Evolutionary conservation across 805 yeast species (phyloP), one percentile per base, ranked within the genome.

Genomic region (Wickerhamomyces mucosus): DNA sequence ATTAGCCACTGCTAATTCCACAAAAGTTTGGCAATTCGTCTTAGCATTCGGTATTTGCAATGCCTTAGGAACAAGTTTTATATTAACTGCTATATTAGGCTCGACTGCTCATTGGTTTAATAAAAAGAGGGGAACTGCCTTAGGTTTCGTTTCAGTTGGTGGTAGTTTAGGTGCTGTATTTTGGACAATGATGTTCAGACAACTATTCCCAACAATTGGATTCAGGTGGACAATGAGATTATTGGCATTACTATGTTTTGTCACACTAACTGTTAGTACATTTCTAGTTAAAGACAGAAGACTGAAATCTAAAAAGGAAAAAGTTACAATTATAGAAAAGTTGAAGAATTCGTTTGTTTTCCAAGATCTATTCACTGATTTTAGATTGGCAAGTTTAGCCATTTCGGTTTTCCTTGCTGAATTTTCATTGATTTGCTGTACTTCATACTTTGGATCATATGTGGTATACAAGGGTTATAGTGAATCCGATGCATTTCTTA

Each of bases 121-220:
- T 35, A 56, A 53, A 16, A 68, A 64, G 35, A 60, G 83, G 37
- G 84, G 78, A 0, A 47, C 63, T 33, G 81, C 78, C 6, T 58
- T 74, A 21, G 82, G 84, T 0, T 40, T 75, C 4, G 77, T 78
- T 4, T 71, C 78, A 34, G 54, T 73, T 8, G 85, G 84, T 3
- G 82, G 82, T 1, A 71, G 80, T 4, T 51, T 74, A 6, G 85
- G 84, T 2, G 86, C 85, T 4, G 60, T 75, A 9, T 45, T 75
- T 5, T 69, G 72, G 46, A 82, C 85, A 1, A 51, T 76, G 23
- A 53, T 72, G 49, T 51, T 75, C 36, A 55, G 67, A 35, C 46
- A 59, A 10, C 47, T 72, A 31, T 67, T 69, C 38, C 47, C 56
- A 2, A 46, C 49, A 11, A 50, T 69, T n/a, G 82, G 84, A 2